A percentile compares a stretch with the other conserved stretches of the same genome.
These are phyloP conservation scores for Pythium dissimile DNA, from an alignment of 352 stramenopile species.

Conservation along the genomic window DNA sequence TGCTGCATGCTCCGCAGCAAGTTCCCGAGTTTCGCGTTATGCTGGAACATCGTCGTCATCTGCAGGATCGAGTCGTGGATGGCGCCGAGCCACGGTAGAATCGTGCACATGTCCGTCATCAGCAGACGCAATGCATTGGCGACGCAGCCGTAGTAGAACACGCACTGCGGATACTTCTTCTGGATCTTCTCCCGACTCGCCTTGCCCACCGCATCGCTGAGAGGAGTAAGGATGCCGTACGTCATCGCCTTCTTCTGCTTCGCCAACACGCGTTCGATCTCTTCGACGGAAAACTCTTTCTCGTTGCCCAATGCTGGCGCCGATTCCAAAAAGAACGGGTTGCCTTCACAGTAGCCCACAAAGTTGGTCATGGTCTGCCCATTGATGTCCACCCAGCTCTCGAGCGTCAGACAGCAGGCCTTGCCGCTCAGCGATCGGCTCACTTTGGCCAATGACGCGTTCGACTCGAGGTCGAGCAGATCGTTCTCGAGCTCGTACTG, in stretches of 20 bases:
- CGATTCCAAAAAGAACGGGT: conserved; percentile 45
- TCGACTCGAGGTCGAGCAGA: conserved; percentile 52
- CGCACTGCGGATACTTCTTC: conserved; percentile 52
- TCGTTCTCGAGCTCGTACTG: conserved; percentile 64
- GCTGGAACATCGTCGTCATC: conserved; percentile 38
- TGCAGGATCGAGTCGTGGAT: conserved; percentile 36
- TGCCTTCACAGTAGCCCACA: conserved; percentile 32
- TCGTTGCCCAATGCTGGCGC: conserved; percentile 1
- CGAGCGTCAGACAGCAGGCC: conserved; percentile 52
- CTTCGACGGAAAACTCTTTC: conserved; percentile 35
- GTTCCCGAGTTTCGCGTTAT: conserved; percentile 42
- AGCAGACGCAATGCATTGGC: conserved; percentile 43
- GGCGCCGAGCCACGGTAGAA: conserved; percentile 47
- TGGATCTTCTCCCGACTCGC: conserved; percentile 47
- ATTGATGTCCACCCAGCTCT: conserved; percentile 43
- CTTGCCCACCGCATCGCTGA: conserved; percentile 34
- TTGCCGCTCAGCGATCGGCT: conserved; percentile 41
- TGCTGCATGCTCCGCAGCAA: conserved; percentile 22
- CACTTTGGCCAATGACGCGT: conserved; percentile 39
- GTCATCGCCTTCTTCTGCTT: conserved; percentile 53
- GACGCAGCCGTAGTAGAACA: conserved; percentile 68
- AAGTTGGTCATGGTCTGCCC: conserved; percentile 46
- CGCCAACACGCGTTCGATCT: conserved; percentile 43
- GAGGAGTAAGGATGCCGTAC: conserved; percentile 48
- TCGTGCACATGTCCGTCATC: conserved; percentile 44